Evolutionary conservation across 2,329 filamentous ascomycete species (phyloP).

Genomic region (Tolypocladium guangdongense): DNA sequence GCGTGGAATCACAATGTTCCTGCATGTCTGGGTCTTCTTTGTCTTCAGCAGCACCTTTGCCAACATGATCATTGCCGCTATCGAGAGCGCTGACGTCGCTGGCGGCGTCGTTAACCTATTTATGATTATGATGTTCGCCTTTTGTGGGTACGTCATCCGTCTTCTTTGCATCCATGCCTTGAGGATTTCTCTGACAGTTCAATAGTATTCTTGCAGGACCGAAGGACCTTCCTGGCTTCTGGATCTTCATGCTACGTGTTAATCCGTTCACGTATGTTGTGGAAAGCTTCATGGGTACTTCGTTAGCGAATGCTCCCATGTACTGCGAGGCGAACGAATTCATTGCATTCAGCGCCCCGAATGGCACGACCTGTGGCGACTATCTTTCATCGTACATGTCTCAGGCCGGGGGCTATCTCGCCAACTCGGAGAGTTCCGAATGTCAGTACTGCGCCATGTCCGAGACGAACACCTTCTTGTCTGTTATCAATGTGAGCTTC

Average conservation of each 20-base stretch:
- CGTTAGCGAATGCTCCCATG: neutral
- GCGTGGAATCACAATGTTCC: neutral
- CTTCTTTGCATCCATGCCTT: neutral
- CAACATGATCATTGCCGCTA: neutral
- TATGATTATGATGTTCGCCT: slow-evolving; percentile 30
- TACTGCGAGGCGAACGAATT: neutral
- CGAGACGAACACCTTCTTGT: neutral
- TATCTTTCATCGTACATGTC: neutral
- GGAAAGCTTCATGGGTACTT: slow-evolving; percentile 35
- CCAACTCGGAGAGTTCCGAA: neutral
- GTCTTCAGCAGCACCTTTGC: neutral
- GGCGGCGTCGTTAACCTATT: neutral
- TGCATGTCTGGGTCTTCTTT: neutral
- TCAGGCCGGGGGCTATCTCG: neutral
- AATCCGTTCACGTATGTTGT: slow-evolving; percentile 72
- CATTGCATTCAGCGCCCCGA: neutral
- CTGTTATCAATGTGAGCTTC: neutral
- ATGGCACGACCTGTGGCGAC: neutral
- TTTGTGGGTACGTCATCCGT: slow-evolving; percentile 52
- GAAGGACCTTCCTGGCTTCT: slow-evolving; percentile 54
- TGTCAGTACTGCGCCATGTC: neutral
- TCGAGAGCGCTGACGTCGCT: neutral
- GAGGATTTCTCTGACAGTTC: neutral
- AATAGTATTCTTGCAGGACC: neutral
- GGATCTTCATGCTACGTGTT: slow-evolving; percentile 71